Conservation (phyloP, 2,329 filamentous ascomycete genomes). For the Nothopassalora personata region DNA sequence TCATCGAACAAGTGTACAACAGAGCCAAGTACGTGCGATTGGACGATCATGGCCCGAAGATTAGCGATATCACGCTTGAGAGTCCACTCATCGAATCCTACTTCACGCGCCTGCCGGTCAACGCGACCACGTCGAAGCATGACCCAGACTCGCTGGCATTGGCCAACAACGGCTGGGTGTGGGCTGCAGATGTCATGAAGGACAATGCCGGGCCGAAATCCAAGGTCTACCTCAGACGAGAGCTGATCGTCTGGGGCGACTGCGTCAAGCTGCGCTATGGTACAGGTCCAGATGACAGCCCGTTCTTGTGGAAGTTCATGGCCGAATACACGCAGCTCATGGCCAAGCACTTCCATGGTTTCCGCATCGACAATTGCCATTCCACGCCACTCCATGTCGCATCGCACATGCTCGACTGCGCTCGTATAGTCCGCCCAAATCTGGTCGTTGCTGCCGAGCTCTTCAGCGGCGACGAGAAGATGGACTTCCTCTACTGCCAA, state of each 20-base stretch:
- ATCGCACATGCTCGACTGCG: slow-evolving; percentile 89
- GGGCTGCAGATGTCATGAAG: slow-evolving; percentile 89
- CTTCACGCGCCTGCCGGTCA: slow-evolving; percentile 81
- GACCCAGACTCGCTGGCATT: slow-evolving; percentile 71
- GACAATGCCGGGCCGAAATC: slow-evolving; percentile 90
- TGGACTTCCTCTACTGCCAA: slow-evolving; percentile 94
- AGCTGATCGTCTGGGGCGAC: slow-evolving; percentile 97
- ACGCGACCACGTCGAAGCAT: slow-evolving; percentile 71
- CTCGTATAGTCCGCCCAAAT: slow-evolving; percentile 79
- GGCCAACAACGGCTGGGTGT: slow-evolving; percentile 97
- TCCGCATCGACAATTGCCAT: slow-evolving; percentile 97
- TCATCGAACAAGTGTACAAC: slow-evolving; percentile 87
- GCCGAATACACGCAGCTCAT: slow-evolving; percentile 83
- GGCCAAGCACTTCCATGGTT: slow-evolving; percentile 90
- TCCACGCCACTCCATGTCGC: slow-evolving; percentile 93
- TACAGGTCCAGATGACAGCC: slow-evolving; percentile 71
- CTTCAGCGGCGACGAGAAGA: slow-evolving; percentile 91
- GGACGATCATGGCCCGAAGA: slow-evolving; percentile 84
- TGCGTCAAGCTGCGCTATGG: slow-evolving; percentile 97
- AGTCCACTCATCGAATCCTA: slow-evolving; percentile 89
- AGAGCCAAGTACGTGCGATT: slow-evolving; percentile 90
- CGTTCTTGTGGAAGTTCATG: slow-evolving; percentile 95
- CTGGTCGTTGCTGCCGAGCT: slow-evolving; percentile 90
- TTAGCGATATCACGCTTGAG: slow-evolving; percentile 68
- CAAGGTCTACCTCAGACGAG: slow-evolving; percentile 85